phyloP scores from a whole-genome alignment of 805 yeast species.

The Starmerella geochares region DNA sequence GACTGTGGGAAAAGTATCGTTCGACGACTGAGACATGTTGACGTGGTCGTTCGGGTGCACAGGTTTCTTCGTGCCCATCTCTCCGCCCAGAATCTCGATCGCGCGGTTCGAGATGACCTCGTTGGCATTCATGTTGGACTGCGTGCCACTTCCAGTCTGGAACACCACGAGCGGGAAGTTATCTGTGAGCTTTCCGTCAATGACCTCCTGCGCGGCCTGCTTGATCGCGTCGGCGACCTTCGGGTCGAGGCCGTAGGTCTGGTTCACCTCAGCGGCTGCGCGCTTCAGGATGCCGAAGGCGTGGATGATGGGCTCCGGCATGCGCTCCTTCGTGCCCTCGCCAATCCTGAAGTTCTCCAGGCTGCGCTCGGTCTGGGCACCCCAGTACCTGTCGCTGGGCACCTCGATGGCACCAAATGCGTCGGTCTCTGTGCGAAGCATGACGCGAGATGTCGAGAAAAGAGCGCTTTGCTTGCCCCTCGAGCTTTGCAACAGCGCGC shows the following conservation, averaged over 20 bases:
- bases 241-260: constrained; percentile 75
- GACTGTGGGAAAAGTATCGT: constrained; percentile 98
- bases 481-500: constrained; percentile 3
- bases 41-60: constrained; percentile 99
- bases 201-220: constrained; percentile 90
- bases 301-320: constrained; percentile 82
- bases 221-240: constrained; percentile 74
- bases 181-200: constrained; percentile 79
- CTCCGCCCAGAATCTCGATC: constrained; percentile 89
- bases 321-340: constrained; percentile 65
- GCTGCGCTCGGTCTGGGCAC: constrained; percentile 92
- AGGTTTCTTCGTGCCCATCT: constrained; percentile 80
- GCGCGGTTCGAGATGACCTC: constrained; percentile 98
- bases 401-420: constrained; percentile 97
- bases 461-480: background rate
- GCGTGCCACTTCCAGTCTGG: constrained; percentile 99
- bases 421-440: constrained; percentile 70
- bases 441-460: constrained; percentile 19
- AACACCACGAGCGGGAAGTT: constrained; percentile 97
- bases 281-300: constrained; percentile 92
- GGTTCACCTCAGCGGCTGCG: constrained; percentile 88
- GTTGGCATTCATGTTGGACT: constrained; percentile 97
- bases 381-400: constrained; percentile 81
- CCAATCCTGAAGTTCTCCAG: constrained; percentile 92
- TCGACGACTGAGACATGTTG: constrained; percentile 96